Evolutionary conservation across 371 early-diverging fungal species (phyloP), one percentile per base, ranked within the genome.

Genomic region (Ordospora pajunii): DNA sequence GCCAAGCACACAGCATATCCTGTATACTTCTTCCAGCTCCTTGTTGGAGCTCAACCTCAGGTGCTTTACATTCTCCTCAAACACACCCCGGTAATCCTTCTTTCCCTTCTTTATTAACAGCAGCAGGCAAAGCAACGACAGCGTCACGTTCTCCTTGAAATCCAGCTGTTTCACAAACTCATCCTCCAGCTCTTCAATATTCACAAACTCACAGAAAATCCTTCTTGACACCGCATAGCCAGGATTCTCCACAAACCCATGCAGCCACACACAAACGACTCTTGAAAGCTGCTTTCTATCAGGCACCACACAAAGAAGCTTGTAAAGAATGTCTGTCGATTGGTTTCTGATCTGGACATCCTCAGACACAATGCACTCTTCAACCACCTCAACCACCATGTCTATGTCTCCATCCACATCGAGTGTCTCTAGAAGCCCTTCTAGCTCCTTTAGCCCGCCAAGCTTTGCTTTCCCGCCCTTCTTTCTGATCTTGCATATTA

Each of bases 231-330:
- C 17, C 1, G 7, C 22, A 54, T 75, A 48, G 11, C 21, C 21
- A 0, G 69, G 65, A 54, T 75, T 67, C 14, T 67, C 45, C 52
- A 50, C 43, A 44, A 75, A 67, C 53, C 46, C 46, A 53, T 48
- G 22, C 44, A 75, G 22, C 65, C 62, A 66, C 5, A 32, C 11
- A n/a, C 53, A 54, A 12, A 64, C 48, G n/a, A 66, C 58, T 6
- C 53, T 40, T 22, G 44, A 37, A 19, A 72, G 27, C 25, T 44
- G 50, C n/a, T 44, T 12, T 19, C 48, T 50, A 19, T 75, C 50
- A 12, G 27, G 2, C 25, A 62, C 25, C 6, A 21, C 10, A 21
- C 51, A 44, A 10, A 73, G 27, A 45, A 67, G 37, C 63, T 67
- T 67, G 46, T 64, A 64, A 37, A 75, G 23, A 4, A 65, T n/a